phyloP scores from a whole-genome alignment of 1,139 yeast genomes.

The Keqinozyma sinolaborantium region DNA sequence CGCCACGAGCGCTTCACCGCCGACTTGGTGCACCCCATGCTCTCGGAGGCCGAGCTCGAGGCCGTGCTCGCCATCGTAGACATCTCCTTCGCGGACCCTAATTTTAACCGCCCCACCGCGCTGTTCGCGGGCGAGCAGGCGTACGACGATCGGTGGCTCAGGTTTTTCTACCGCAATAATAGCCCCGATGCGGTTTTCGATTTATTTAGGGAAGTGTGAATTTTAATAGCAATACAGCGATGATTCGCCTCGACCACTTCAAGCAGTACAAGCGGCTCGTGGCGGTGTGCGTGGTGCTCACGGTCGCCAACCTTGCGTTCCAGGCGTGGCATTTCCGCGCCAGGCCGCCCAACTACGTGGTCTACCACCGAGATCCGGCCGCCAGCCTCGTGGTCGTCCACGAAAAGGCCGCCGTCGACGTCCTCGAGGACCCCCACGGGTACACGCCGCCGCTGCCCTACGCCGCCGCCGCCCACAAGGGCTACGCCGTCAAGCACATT shows the following conservation, averaged over 20 bases:
- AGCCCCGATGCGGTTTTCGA: not conserved
- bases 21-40: constrained; percentile 1
- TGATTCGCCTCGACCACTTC: too few species aligned
- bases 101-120: not conserved
- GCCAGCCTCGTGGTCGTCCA: not conserved
- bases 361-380: not conserved
- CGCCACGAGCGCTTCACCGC: not conserved
- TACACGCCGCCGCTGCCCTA: too few species aligned
- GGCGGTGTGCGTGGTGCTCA: not conserved
- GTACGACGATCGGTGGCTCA: constrained; percentile 4
- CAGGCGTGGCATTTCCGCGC: not conserved
- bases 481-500: not conserved
- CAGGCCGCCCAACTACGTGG: not conserved
- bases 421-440: too few species aligned
- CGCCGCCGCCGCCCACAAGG: too few species aligned
- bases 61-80: not conserved
- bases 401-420: not conserved
- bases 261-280: not conserved
- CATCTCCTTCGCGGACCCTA: not conserved
- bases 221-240: too few species aligned
- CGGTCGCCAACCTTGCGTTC: not conserved
- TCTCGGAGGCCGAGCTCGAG: not conserved
- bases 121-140: not conserved
- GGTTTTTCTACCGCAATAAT: constrained; percentile 2
- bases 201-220: constrained; percentile 2